A percentile compares a stretch with the other conserved stretches of the same genome.
These are phyloP conservation scores for Ceratocystis variospora DNA, from an alignment of 2,329 filamentous ascomycete species.

Conservation along the genomic window DNA sequence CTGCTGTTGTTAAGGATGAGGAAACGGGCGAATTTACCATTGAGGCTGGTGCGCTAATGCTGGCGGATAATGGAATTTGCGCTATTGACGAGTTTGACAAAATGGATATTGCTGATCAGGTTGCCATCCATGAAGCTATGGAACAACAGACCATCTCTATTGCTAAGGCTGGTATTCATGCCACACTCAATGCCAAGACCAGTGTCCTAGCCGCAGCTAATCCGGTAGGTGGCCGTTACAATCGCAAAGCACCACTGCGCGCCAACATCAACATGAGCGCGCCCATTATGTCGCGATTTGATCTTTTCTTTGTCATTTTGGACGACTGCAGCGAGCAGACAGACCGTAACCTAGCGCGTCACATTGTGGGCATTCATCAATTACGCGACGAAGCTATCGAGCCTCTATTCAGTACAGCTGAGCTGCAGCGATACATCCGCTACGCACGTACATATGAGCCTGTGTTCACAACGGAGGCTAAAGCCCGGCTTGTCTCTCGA, in stretches of 20 bases:
- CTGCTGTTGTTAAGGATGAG: conserved; percentile 92
- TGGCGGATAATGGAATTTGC: conserved; percentile 93
- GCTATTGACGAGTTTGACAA: conserved; percentile 99
- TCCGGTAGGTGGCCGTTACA: conserved; percentile 90
- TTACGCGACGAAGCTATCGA: conserved; percentile 80
- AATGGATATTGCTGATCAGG: conserved; percentile 95
- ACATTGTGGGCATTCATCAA: conserved; percentile 91
- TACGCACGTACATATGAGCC: conserved; percentile 92
- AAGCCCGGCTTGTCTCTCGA: conserved; percentile 69
- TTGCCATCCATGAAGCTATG: conserved; percentile 99
- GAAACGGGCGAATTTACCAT: conserved; percentile 98
- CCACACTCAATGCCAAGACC: conserved; percentile 87
- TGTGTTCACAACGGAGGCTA: conserved; percentile 79
- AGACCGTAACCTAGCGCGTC: conserved; percentile 80
- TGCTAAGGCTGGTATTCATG: conserved; percentile 95
- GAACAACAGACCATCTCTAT: conserved; percentile 99
- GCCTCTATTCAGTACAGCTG: conserved; percentile 91
- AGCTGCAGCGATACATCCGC: conserved; percentile 90
- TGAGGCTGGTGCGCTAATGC: conserved; percentile 92
- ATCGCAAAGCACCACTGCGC: conserved; percentile 84
- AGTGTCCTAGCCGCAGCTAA: conserved; percentile 94
- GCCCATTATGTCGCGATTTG: conserved; percentile 98
- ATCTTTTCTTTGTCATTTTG: conserved; percentile 94
- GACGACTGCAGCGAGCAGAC: conserved; percentile 91
- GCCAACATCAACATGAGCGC: conserved; percentile 98